These are phyloP conservation scores for Coemansia furcata DNA, from an alignment of 192 early-diverging fungal genomes.

Conservation along the genomic window DNA sequence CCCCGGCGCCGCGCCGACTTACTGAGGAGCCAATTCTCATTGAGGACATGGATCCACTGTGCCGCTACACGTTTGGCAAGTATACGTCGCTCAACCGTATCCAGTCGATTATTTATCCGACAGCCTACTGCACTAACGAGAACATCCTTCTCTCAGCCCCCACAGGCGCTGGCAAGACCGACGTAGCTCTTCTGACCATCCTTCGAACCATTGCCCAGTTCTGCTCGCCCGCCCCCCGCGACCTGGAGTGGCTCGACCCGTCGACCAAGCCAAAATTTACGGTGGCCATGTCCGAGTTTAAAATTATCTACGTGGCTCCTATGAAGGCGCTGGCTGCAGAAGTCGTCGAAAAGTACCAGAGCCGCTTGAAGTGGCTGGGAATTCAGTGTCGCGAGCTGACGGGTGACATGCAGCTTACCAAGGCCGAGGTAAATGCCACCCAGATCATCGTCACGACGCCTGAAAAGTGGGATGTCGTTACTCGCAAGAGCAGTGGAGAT, in stretches of 20 bases:
- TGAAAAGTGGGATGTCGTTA: slow-evolving; percentile 99
- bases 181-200: slow-evolving; percentile 93
- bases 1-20: slow-evolving; percentile 60
- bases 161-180: slow-evolving; percentile 98
- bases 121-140: slow-evolving; percentile 92
- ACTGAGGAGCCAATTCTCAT: slow-evolving; percentile 68
- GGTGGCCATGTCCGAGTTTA: slow-evolving; percentile 87
- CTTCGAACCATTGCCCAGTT: slow-evolving; percentile 76
- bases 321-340: slow-evolving; percentile 99
- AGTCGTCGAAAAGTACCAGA: slow-evolving; percentile 88
- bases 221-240: slow-evolving; percentile 59
- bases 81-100: slow-evolving; percentile 90
- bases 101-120: slow-evolving; percentile 93
- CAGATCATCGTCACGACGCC: slow-evolving; percentile 99
- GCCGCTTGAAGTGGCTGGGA: slow-evolving; percentile 78
- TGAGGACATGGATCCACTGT: slow-evolving; percentile 70
- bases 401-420: slow-evolving; percentile 98
- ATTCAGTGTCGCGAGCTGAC: slow-evolving; percentile 90
- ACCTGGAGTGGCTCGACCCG: slow-evolving; percentile 15
- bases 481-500: slow-evolving; percentile 93
- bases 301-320: slow-evolving; percentile 97
- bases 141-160: slow-evolving; percentile 99
- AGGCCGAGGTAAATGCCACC: slow-evolving; percentile 85
- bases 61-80: slow-evolving; percentile 76
- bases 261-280: slow-evolving; percentile 51